phyloP scores from a whole-genome alignment of 495 filamentous ascomycete genomes.

The Hypoxylon subgilvum region DNA sequence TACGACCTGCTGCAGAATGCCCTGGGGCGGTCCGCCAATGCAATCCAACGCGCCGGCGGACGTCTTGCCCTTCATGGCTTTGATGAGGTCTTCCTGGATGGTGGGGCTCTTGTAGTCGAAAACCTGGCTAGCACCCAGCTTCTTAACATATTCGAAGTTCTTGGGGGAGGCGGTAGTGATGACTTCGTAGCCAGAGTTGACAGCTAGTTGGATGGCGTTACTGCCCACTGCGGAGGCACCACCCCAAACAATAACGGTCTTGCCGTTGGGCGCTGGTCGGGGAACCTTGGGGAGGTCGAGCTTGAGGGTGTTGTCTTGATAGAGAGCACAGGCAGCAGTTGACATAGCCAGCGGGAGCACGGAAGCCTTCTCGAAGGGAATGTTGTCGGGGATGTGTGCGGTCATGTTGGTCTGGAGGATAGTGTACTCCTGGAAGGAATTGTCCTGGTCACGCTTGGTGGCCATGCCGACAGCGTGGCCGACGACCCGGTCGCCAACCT shows the following conservation, averaged over 20 bases:
- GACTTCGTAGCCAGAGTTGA: conserved; percentile 64
- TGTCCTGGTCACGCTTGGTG: conserved; percentile 24
- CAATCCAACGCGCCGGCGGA: conserved; percentile 32
- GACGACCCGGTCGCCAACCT: conserved; percentile 52
- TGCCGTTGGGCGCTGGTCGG: conserved; percentile 39
- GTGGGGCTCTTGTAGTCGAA: conserved; percentile 61
- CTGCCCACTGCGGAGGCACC: conserved; percentile 64
- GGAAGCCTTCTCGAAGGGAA: conserved; percentile 50
- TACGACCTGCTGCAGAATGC: conserved; percentile 25
- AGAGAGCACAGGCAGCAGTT: conserved; percentile 57
- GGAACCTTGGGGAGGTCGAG: conserved; percentile 34
- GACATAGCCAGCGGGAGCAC: conserved; percentile 56
- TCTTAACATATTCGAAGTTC: conserved; percentile 60
- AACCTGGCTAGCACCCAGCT: conserved; percentile 60
- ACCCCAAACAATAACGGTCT: conserved; percentile 65
- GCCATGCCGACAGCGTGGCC: conserved; percentile 37
- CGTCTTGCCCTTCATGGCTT: conserved; percentile 37
- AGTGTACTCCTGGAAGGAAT: conserved; percentile 50
- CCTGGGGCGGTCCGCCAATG: conserved; percentile 22
- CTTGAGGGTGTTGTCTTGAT: conserved; percentile 46
- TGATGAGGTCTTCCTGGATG: conserved; percentile 42
- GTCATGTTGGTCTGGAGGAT: conserved; percentile 39
- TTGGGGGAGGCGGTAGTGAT: conserved; percentile 58
- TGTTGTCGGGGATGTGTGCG: conserved; percentile 46
- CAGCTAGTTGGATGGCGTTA: conserved; percentile 67